Base-by-base conservation (phyloP, 768 basidiomycete genomes). In the Leccinum imitatum region DNA sequence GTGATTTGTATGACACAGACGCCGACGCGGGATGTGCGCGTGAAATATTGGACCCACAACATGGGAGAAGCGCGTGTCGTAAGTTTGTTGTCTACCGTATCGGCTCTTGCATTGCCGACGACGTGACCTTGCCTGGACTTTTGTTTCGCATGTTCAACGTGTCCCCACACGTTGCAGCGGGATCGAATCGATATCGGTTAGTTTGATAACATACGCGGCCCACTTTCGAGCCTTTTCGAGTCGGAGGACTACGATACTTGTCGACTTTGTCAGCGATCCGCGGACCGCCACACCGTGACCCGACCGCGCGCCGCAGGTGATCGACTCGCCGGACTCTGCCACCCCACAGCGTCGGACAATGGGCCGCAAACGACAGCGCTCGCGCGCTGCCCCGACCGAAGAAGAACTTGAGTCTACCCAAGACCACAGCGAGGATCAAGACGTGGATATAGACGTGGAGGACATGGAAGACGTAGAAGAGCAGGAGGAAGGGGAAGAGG, bases 341-440 rank as follows among this genome's bases (percentile, higher is more conserved):
- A 48, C n/a, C 14, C 7, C 27, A n/a, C 48, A 30, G 25, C 15
- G 17, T 13, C 23, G 27, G 7, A 60, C 54, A 31, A 70, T 70
- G 69, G 63, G 67, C 31, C 79, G 80, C 63, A 84, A 84, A 69
- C 78, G 84, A 62, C 80, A 75, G 66, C 80, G 79, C 37, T 75
- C 78, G n/a, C 76, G 79, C 50, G 74, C 74, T 2, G 76, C 77
- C 47, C 65, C 70, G 15, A 69, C 65, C 3, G 67, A 63, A 50
- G 73, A 73, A 53, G 70, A 63, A 23, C 53, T 59, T 11, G 62
- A 63, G 30, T 62, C 60, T 17, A 11, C 37, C 4, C 65, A 58
- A 50, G 63, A 60, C 33, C 56, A 21, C 21, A 53, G 23, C 44
- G 17, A 17, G 39, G 39, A 41, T 33, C 55, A 25, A 33, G 23